These are phyloP conservation scores for Wallacemonas sp. DNA, from an alignment of 208 protist genomes.

Conservation along the genomic window DNA sequence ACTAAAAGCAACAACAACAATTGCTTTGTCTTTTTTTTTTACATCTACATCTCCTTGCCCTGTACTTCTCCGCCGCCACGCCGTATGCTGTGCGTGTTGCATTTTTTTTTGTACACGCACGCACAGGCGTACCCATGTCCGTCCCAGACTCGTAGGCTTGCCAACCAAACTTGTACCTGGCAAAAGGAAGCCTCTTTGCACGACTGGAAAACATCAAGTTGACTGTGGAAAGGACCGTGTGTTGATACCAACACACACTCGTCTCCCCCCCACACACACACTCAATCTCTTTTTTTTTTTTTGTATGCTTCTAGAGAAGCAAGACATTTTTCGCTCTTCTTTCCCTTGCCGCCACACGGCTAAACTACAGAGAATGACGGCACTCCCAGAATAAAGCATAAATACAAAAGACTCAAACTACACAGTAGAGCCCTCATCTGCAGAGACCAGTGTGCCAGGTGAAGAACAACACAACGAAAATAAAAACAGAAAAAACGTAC, in stretches of 20 bases:
- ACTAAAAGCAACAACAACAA: too few species aligned
- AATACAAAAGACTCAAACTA: neutral
- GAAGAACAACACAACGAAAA: too few species aligned
- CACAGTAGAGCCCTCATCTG: too few species aligned
- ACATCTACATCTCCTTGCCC: neutral
- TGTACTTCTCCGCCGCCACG: neutral
- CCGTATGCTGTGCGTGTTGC: neutral
- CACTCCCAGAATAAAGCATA: too few species aligned
- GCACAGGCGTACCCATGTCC: neutral
- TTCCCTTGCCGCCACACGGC: too few species aligned
- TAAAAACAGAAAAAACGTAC: neutral
- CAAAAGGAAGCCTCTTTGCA: neutral
- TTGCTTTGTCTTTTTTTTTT: too few species aligned
- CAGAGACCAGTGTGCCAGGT: too few species aligned
- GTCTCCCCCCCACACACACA: neutral
- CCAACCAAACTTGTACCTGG: constrained; percentile 5
- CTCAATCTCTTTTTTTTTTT: constrained; percentile 9
- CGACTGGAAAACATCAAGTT: neutral
- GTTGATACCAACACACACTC: neutral
- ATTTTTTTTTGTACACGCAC: neutral
- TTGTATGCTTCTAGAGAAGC: constrained; percentile 10
- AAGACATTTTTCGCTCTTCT: constrained; percentile 14
- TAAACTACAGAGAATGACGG: constrained; percentile 17
- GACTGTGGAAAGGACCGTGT: too few species aligned
- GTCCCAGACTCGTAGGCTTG: neutral